Conservation (phyloP, 768 basidiomycete species). For the Suillus tomentosus region DNA sequence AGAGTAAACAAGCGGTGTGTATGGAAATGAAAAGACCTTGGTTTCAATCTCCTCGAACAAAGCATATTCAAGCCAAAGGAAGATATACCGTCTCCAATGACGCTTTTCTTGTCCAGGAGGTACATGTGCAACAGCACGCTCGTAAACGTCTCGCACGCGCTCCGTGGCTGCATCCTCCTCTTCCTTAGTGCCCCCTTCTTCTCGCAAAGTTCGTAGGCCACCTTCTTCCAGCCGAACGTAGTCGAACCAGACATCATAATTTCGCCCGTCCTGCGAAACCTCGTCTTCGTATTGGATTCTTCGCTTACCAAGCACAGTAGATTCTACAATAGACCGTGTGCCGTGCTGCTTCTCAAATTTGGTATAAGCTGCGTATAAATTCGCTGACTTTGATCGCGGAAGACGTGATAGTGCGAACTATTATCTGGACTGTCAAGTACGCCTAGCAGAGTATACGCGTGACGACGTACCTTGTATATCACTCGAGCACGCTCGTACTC, state of each 20-base stretch:
- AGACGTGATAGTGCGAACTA: slow-evolving; percentile 95
- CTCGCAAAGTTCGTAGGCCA: slow-evolving; percentile 71
- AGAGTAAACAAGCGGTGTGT: slow-evolving; percentile 2
- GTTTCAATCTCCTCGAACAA: slow-evolving; percentile 96
- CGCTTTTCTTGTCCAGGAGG: slow-evolving; percentile 94
- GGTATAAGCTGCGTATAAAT: slow-evolving; percentile 90
- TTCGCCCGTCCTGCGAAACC: slow-evolving; percentile 83
- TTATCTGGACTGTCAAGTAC: slow-evolving; percentile 7
- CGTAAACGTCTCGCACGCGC: slow-evolving; percentile 91
- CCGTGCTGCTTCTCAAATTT: slow-evolving; percentile 99
- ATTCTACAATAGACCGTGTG: slow-evolving; percentile 81
- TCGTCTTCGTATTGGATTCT: slow-evolving; percentile 99
- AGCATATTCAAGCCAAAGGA: slow-evolving; percentile 94
- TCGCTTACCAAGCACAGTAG: slow-evolving; percentile 95
- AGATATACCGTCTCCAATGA: slow-evolving; percentile 88
- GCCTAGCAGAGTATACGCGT: neutral
- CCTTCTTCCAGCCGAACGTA: slow-evolving; percentile 92
- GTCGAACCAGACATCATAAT: slow-evolving; percentile 99
- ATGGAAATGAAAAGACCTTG: slow-evolving; percentile 53
- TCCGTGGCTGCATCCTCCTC: slow-evolving; percentile 62
- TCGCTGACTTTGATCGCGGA: slow-evolving; percentile 87
- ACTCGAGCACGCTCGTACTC: slow-evolving; percentile 96
- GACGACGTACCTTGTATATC: slow-evolving; percentile 85
- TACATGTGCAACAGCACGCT: slow-evolving; percentile 92
- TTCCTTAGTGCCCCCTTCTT: slow-evolving; percentile 72